Conservation (phyloP, 768 basidiomycete genomes). For the Tubosaeta brunneosetosa region DNA sequence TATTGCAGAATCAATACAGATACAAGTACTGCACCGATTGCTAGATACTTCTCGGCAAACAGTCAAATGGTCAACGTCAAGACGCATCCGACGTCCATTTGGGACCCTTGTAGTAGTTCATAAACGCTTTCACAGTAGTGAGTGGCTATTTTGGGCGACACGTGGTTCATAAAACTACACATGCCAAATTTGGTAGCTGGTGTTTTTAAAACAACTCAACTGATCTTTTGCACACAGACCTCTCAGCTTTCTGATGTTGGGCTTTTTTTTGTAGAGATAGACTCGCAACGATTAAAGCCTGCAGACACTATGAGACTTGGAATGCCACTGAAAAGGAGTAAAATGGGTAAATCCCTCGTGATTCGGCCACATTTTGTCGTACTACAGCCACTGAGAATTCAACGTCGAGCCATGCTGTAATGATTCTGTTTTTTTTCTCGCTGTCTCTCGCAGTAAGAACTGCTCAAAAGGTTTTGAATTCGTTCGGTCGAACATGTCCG, state of each 20-base stretch:
- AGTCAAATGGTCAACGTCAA: too few species aligned
- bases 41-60: too few species aligned
- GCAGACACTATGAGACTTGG: background rate
- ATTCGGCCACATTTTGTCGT: background rate
- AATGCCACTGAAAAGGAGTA: background rate
- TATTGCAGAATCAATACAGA: too few species aligned
- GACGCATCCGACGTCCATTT: background rate
- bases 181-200: conserved; percentile 25
- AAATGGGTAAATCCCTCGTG: background rate
- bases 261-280: background rate
- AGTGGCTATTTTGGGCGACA: background rate
- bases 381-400: background rate
- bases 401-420: background rate
- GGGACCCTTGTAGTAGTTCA: background rate
- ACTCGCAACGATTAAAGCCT: background rate
- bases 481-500: conserved; percentile 12
- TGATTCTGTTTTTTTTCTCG: background rate
- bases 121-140: background rate
- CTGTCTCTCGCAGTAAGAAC: too few species aligned
- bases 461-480: background rate
- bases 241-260: background rate
- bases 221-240: background rate
- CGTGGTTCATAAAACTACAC: conserved; percentile 15
- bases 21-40: too few species aligned
- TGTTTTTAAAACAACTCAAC: background rate